These are phyloP conservation scores for Prototheca wickerhamii DNA, from an alignment of 163 green algal species.

Conservation along the genomic window DNA sequence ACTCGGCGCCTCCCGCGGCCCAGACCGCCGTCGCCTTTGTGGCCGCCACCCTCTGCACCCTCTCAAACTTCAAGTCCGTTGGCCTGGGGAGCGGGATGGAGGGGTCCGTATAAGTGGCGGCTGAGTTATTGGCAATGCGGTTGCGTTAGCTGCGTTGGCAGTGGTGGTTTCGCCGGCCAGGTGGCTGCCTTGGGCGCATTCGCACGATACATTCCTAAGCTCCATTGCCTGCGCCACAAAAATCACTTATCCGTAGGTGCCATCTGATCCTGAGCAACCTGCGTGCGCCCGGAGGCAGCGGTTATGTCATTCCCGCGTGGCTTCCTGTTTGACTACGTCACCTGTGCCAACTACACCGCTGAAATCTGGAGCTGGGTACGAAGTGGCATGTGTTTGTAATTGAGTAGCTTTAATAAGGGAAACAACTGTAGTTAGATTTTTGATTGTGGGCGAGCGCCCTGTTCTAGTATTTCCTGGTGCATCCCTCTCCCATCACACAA, in stretches of 20 bases:
- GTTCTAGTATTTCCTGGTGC: not conserved
- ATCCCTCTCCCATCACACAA: not conserved
- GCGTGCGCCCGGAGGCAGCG: constrained; percentile 65
- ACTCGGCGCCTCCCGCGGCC: constrained; percentile 62
- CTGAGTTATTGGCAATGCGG: too few species aligned
- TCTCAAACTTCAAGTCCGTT: constrained; percentile 40
- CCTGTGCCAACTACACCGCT: constrained; percentile 95
- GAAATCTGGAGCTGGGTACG: constrained; percentile 89
- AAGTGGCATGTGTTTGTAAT: too few species aligned
- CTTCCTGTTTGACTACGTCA: constrained; percentile 85
- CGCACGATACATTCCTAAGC: too few species aligned
- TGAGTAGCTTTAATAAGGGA: not conserved
- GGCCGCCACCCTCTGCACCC: constrained; percentile 49
- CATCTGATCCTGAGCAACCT: constrained; percentile 85
- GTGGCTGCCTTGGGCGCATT: too few species aligned
- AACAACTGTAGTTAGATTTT: not conserved
- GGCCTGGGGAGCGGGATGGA: not conserved
- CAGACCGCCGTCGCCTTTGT: constrained; percentile 42
- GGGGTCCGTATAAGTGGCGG: not conserved
- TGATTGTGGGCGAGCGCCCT: not conserved
- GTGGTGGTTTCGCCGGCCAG: too few species aligned
- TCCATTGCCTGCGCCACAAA: too few species aligned
- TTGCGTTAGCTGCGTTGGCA: too few species aligned
- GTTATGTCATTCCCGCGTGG: constrained; percentile 87
- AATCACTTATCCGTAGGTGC: too few species aligned